These are phyloP conservation scores for Solanum acaule DNA, from an alignment of 257 asterid species.

Conservation along the genomic window DNA sequence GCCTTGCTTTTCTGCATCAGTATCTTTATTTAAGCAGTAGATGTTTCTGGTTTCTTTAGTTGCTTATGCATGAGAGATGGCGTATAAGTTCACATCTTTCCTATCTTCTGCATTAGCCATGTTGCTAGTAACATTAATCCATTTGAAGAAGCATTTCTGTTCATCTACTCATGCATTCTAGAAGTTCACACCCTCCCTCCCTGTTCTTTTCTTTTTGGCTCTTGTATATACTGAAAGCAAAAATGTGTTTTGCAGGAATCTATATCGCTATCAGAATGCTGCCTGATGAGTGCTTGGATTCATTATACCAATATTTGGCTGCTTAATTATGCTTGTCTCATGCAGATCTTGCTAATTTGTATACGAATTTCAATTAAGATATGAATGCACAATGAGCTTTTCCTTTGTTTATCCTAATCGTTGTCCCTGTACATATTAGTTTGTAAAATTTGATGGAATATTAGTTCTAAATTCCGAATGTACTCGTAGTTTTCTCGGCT, in stretches of 20 bases:
- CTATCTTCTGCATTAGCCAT: neutral
- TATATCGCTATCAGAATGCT: neutral
- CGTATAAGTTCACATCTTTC: neutral
- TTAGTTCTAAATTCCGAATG: neutral
- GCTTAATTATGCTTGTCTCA: neutral
- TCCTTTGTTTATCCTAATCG: neutral
- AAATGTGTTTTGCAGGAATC: neutral
- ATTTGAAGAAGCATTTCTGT: neutral
- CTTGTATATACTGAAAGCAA: neutral
- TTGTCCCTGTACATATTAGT: neutral
- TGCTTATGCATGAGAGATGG: neutral
- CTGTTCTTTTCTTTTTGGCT: neutral
- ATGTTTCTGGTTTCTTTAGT: neutral
- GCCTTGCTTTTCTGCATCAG: neutral
- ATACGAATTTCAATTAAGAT: neutral
- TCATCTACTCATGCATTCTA: neutral
- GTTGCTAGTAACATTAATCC: neutral
- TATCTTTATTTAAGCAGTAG: neutral
- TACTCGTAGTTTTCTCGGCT: neutral
- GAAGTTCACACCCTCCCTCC: neutral
- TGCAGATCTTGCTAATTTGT: neutral
- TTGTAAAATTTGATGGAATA: neutral
- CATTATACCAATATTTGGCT: neutral
- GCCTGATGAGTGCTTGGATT: neutral
- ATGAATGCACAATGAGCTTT: neutral